phyloP scores from a whole-genome alignment of 2,329 filamentous ascomycete species.

The Trichophyton rubrum region DNA sequence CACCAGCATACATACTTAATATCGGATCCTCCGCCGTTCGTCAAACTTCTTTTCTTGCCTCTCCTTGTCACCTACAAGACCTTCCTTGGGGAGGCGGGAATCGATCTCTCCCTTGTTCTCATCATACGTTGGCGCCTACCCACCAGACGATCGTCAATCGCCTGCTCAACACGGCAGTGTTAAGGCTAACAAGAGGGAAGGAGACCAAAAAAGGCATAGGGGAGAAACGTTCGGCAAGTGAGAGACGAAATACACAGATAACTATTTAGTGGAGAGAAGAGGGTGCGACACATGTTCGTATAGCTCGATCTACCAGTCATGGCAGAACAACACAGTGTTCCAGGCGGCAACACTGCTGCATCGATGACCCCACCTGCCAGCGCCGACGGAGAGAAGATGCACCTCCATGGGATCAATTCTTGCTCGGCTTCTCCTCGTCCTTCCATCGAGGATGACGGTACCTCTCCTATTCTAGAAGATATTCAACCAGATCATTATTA shows the following conservation, averaged over 20 bases:
- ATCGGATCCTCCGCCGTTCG: background rate
- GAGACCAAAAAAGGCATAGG: background rate
- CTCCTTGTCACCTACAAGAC: background rate
- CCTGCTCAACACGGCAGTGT: background rate
- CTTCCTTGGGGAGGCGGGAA: background rate
- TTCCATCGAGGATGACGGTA: conserved; percentile 28
- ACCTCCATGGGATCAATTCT: conserved; percentile 17
- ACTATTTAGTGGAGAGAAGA: background rate
- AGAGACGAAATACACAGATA: background rate
- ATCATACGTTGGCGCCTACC: background rate
- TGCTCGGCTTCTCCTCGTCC: conserved; percentile 14
- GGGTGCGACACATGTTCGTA: conserved; percentile 3
- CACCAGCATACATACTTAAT: background rate
- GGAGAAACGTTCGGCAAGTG: background rate
- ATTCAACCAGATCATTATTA: conserved; percentile 80
- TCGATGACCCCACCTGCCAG: conserved; percentile 35
- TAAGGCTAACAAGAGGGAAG: background rate
- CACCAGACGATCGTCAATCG: background rate
- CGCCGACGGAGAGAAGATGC: conserved; percentile 34
- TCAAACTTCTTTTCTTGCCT: background rate
- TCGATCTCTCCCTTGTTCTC: background rate
- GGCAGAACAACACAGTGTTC: conserved; percentile 16
- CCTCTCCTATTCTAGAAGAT: conserved; percentile 44
- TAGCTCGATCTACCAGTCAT: conserved; percentile 14
- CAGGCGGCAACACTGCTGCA: conserved; percentile 16